These are phyloP conservation scores for Debaryomyces subglobosus DNA, from an alignment of 1,139 yeast species.

Conservation along the genomic window DNA sequence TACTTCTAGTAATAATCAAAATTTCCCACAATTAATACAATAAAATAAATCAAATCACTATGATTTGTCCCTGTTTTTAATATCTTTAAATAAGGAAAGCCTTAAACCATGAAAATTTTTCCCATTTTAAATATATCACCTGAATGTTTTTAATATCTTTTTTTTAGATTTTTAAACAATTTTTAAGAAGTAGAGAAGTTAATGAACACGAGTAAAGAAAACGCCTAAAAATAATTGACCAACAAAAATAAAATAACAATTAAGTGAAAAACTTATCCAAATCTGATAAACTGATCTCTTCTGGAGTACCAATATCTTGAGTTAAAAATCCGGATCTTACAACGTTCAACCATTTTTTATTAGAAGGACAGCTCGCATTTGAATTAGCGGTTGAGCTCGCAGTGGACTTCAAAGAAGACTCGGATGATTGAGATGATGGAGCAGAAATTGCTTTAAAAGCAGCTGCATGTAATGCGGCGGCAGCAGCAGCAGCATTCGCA, in stretches of 20 bases:
- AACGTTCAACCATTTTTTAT: conserved; percentile 68
- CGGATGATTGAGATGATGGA: conserved; percentile 17
- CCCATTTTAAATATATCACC: conserved; percentile 3
- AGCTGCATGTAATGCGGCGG: conserved; percentile 75
- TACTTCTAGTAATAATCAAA: conserved; percentile 4
- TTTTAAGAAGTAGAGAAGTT: conserved; percentile 8
- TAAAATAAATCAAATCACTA: conserved; percentile 1
- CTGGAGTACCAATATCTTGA: conserved; percentile 78
- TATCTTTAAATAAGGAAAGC: neutral
- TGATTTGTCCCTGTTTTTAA: conserved; percentile 2
- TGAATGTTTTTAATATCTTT: conserved; percentile 7
- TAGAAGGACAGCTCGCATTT: conserved; percentile 22
- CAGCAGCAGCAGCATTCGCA: conserved; percentile 70
- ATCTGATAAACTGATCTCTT: conserved; percentile 72
- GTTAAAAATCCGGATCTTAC: conserved; percentile 74
- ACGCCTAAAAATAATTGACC: conserved; percentile 5
- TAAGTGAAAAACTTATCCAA: conserved; percentile 64
- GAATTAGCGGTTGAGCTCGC: conserved; percentile 13
- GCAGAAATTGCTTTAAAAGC: conserved; percentile 56
- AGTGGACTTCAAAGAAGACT: conserved; percentile 4
- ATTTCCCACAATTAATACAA: conserved; percentile 5
- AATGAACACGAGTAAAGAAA: conserved; percentile 2
- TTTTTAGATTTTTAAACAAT: conserved; percentile 5
- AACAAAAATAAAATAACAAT: neutral
- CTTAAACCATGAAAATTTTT: conserved; percentile 3